A percentile compares a stretch with the other conserved stretches of the same genome.
Conservation (phyloP, 805 yeast genomes). For the Kodamaea sagamina region DNA sequence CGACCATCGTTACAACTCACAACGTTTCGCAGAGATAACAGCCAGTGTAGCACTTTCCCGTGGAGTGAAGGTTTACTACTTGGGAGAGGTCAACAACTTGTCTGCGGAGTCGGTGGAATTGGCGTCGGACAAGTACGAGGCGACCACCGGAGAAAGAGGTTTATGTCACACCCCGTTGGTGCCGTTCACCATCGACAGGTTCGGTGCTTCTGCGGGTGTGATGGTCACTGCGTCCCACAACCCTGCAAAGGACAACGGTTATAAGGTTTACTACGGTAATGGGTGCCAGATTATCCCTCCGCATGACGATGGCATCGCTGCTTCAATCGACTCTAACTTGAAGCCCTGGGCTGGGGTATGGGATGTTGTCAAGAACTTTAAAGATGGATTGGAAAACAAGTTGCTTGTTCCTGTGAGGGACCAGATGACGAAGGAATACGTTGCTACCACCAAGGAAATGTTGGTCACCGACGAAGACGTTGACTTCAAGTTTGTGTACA, state of each 20-base stretch:
- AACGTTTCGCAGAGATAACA: constrained; percentile 74
- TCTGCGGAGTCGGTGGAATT: constrained; percentile 27
- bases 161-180: constrained; percentile 86
- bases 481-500: constrained; percentile 64
- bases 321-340: constrained; percentile 58
- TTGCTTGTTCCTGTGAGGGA: constrained; percentile 44
- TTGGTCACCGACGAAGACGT: constrained; percentile 33
- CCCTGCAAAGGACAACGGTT: constrained; percentile 87
- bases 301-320: constrained; percentile 74
- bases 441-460: constrained; percentile 24
- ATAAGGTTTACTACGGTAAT: constrained; percentile 88
- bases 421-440: constrained; percentile 46
- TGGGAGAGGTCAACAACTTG: constrained; percentile 46
- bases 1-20: constrained; percentile 86
- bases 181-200: constrained; percentile 76
- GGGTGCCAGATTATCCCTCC: constrained; percentile 98
- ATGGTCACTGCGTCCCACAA: constrained; percentile 93
- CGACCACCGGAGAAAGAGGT: constrained; percentile 6
- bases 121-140: constrained; percentile 6
- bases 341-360: constrained; percentile 58
- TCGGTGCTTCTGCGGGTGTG: constrained; percentile 73
- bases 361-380: constrained; percentile 44
- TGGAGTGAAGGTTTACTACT: constrained; percentile 70
- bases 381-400: constrained; percentile 20
- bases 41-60: constrained; percentile 68